Base-by-base conservation (phyloP, 164 flowering plant species). In the Piper longum region DNA sequence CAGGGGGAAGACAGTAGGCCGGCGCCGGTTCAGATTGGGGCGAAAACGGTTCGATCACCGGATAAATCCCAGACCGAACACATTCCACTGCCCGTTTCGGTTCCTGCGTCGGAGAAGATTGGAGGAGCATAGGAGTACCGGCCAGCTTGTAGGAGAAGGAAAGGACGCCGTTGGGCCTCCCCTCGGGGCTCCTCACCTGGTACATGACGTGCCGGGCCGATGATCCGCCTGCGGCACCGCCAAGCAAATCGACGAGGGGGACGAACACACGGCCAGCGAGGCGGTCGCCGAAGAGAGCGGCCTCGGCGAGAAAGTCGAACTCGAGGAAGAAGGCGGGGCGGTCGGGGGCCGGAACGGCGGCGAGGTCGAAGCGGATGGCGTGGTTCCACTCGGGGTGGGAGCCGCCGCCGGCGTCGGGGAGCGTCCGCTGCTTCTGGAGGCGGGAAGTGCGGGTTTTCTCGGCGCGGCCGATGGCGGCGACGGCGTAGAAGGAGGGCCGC, bases 381-480 rank as follows among this genome's bases (percentile, higher is more conserved):
- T 83, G 82, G 16, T 85, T 79, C 90, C 90, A 85, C 54, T 80
- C 85, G 4, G 86, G 90, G 56, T 78, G 69, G 9, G 75, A 76
- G 43, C 77, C 77, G 11, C 80, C 82, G 16, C 80, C 77, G 41
- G 51, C 66, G 64, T 79, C 84, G 1, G 73, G 52, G 4, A 81
- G 80, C 0, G 86, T 79, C 56, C 77, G 80, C 48, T 78, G 82
- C 40, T 54, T 52, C 67, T 73, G 80, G 1, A 43, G 67, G 5
- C 66, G 59, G 57, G 67, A 44, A 41, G 67, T 18, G 17, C 70
- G 72, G 39, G 62, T 56, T 1, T 68, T 54, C 4, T 68, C 62
- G 64, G 43, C 63, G 6, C 52, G 43, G 18, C 72, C 78, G 40
- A 74, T 71, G 62, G 66, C 59, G 16, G 61, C 69, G 41, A 81